Base-by-base conservation (phyloP, 306 rosid species). In the Vigna reflexopilosa region DNA sequence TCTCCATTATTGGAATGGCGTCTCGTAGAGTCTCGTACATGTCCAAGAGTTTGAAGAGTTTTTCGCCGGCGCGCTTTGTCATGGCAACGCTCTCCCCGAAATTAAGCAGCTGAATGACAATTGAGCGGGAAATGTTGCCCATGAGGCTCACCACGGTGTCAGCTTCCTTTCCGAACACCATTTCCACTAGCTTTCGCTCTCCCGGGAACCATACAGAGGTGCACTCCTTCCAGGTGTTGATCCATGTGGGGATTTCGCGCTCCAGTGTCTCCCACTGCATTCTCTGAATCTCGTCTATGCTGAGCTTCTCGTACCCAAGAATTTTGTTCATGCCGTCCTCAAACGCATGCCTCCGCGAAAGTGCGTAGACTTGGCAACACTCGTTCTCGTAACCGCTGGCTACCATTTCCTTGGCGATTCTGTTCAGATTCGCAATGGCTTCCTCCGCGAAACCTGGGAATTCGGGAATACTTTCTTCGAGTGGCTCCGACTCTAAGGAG, bases 241-340 rank as follows among this genome's bases (percentile, higher is more conserved):
- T 57, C 94, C 94, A 90, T 9, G 82, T 47, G 0, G 86, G 87
- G 38, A 90, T 90, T 73, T 86, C 91, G 10, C 86, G 75, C 72
- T 90, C 94, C 44, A 90, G 44, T 6, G 86, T 1, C 1, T 90
- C 94, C 94, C 94, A 90, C 1, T 44, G 82, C 91, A 86, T 84
- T 58, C 50, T 87, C 44, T 82, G 94, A 4, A 87, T 45, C 67
- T 90, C 94, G 19, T 90, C 94, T 22, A 84, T 71, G 85, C 91
- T 85, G 12, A 79, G 26, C 48, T 86, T 89, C 70, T 82, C 88
- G 16, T 82, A 84, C 34, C 88, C 94, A 9, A 80, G 50, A 56
- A 70, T 16, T 59, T 76, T 84, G 4, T 54, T 64, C 56, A 90
- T 32, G 34, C 65, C 76, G 2, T 82, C 90, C 44, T 86, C 90